These are phyloP conservation scores for Apostasia shenzhenica DNA, from an alignment of 106 monocot species.

Conservation along the genomic window DNA sequence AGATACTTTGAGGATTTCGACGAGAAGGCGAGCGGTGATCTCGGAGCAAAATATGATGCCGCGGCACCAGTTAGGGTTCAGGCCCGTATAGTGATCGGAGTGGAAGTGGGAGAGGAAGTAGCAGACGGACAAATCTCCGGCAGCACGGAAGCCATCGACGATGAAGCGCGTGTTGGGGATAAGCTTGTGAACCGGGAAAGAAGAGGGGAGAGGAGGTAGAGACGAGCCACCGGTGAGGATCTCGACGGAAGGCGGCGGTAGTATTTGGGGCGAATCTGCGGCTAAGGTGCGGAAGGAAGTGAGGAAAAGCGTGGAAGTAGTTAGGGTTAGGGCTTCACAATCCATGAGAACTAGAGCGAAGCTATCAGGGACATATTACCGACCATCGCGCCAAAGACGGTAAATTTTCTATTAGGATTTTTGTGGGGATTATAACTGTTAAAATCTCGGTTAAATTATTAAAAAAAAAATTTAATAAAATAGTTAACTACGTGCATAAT, in stretches of 20 bases:
- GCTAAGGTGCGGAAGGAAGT: conserved; percentile 19
- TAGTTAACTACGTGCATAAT: no score
- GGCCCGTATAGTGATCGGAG: conserved; percentile 84
- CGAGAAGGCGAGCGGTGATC: conserved; percentile 56
- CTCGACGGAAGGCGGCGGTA: conserved; percentile 23
- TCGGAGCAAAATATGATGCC: conserved; percentile 84
- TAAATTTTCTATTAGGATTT: no score
- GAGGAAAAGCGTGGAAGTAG: conserved; percentile 52
- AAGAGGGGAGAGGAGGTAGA: conserved; percentile 46
- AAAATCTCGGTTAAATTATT: no score
- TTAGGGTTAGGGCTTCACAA: conserved; percentile 34
- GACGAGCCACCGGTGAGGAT: conserved; percentile 28
- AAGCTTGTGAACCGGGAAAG: conserved; percentile 41
- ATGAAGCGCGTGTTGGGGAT: conserved; percentile 80
- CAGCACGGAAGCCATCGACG: conserved; percentile 65
- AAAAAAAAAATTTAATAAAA: no score
- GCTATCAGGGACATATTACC: no score
- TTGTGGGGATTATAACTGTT: no score
- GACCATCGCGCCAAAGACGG: no score
- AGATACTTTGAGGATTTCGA: conserved; percentile 43
- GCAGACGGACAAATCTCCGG: conserved; percentile 76
- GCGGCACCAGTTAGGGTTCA: conserved; percentile 47
- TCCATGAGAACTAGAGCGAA: conserved; percentile 14
- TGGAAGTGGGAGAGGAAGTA: conserved; percentile 98
- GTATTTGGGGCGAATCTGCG: conserved; percentile 6